Evolutionary conservation across 176 grass and related monocot species (phyloP), one percentile per base, ranked within the genome.

Genomic region (Thinopyrum elongatum): DNA sequence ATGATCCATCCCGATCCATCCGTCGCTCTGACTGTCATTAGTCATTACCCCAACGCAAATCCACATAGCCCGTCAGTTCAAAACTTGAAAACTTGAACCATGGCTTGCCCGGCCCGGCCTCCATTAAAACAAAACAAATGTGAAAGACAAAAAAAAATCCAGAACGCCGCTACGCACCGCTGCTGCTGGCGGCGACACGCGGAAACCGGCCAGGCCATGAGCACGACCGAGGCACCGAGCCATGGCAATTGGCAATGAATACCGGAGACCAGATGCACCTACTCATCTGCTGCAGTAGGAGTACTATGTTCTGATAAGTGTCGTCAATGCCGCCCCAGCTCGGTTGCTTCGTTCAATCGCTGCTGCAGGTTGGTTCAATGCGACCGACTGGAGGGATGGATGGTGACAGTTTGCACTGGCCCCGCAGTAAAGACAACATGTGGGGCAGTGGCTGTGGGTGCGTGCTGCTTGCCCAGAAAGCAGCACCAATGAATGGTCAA

Each of bases 401-500:
- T 42, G 72, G 41, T 30, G 42, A 76, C 72, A 51, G 72, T 51
- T 30, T 30, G 7, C 72, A 17, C 42, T 51, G 42, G 3, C 41
- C 41, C 70, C 15, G 42, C 26, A 76, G 72, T 76, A 76, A 51
- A 76, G 72, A 76, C 72, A 51, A 10, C 44, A 15, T 42, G 42
- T 49, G 49, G 49, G 9, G n/a, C 5, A 6, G 9, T 2, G 49
- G 49, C 49, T 53, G 49, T 53, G 49, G 16, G 49, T 53, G 30
- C 14, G 36, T 14, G 71, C 71, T 49, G 34, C 34, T 35, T 35
- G 72, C 72, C 0, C 8, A 0, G 17, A 76, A 76, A 76, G 72
- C 72, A 76, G 44, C 4, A 76, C 2, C 5, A 66, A 71, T 74
- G 38, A 74, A 74, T 74, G 71, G 71, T 74, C 71, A 74, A 74